Evolutionary conservation across 148 eudicot species (phyloP), one percentile per base, ranked within the genome.

Genomic region (Silene latifolia): DNA sequence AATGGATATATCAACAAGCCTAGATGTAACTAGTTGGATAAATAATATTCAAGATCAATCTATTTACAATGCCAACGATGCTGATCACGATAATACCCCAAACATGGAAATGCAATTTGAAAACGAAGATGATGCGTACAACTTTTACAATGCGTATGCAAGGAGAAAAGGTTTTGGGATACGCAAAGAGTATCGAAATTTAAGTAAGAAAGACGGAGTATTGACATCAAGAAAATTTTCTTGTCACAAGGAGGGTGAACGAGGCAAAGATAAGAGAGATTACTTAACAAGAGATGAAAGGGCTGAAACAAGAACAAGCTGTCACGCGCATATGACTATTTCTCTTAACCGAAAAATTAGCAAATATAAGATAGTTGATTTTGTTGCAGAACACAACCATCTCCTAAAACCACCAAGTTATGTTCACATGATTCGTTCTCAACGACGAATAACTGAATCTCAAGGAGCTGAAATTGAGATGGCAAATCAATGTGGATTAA

Each of bases 361-460:
- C 61, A 57, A 0, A 8, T 57, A 57, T 0, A 57, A 57, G 19
- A 23, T 57, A 8, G 0, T 1, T 18, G 0, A 18, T 5, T 57
- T 57, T 2, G 2, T 3, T n/a, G 23, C 7, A 57, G 61, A 57
- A 5, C 61, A 57, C 7, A 57, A 57, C 6, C 61, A 57, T 2
- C 6, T 8, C 5, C 61, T 57, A 3, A 23, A 57, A 57, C 61
- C 61, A 57, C 23, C 21, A n/a, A n/a, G 9, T 58, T 65, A 67
- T 53, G 67, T 76, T 21, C 79, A 66, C 32, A 73, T 69, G 42
- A 35, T 81, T 23, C 73, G 58, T 39, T 76, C 82, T 1, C 85
- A 84, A 7, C 63, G 72, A 73, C 67, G 70, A 11, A 79, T 78
- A 44, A 25, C 72, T 58, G 53, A 76, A 42, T 11, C 77, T 17